Evolutionary conservation across 192 early-diverging fungal species (phyloP).

Genomic region (Coemansia sp.): DNA sequence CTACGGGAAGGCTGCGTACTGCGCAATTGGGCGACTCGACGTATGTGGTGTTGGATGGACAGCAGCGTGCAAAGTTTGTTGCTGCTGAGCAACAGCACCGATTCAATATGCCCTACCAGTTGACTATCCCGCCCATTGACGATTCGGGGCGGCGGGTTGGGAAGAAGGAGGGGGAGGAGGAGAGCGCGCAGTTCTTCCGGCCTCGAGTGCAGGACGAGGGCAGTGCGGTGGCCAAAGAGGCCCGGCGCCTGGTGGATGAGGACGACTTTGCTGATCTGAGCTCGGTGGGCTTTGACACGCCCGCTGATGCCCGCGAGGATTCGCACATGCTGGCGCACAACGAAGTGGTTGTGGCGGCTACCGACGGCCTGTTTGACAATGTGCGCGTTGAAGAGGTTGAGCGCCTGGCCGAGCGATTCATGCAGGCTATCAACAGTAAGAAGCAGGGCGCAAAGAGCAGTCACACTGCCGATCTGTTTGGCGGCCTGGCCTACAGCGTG

Average conservation of each 20-base stretch:
- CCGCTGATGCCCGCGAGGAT: constrained; percentile 29
- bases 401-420: constrained; percentile 40
- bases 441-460: neutral
- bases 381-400: constrained; percentile 49
- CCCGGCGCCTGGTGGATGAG: constrained; percentile 13
- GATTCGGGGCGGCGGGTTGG: neutral
- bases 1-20: constrained; percentile 20
- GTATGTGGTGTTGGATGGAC: constrained; percentile 29
- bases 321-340: constrained; percentile 24
- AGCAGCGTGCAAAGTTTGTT: constrained; percentile 25
- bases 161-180: constrained; percentile 1
- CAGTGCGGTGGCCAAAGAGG: neutral
- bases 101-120: constrained; percentile 53
- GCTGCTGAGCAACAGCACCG: constrained; percentile 51
- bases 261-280: constrained; percentile 41
- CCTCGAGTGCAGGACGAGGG: constrained; percentile 12
- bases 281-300: constrained; percentile 37
- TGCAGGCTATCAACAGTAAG: constrained; percentile 31
- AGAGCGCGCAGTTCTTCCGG: constrained; percentile 42
- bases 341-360: constrained; percentile 47
- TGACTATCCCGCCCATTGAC: constrained; percentile 41
- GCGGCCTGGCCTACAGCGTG: constrained; percentile 47
- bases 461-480: constrained; percentile 32
- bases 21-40: constrained; percentile 54
- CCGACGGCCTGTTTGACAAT: constrained; percentile 54